Base-by-base conservation (phyloP, 1,139 yeast species). In the Kluyveromyces sp. region DNA sequence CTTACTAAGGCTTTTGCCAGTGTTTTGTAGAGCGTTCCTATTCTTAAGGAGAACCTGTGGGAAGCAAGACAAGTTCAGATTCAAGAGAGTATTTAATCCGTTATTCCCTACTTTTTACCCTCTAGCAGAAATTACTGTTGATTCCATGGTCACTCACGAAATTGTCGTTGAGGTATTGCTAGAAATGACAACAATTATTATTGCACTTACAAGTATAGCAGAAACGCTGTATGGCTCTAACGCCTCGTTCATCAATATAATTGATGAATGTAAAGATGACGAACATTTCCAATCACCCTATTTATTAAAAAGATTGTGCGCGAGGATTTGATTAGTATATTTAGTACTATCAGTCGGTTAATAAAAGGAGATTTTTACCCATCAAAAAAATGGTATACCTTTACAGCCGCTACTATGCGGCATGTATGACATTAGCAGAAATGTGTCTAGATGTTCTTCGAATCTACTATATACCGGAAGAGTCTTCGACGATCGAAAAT, bases 81-180 rank as follows among this genome's bases (percentile, higher is more conserved):
- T 81, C 30, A 81, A 76, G 62, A 77, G 87, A 66, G 73, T 78
- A 0, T 83, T 79, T 57, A 79, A 87, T 0, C 70, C 71, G 35
- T 65, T 88, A 34, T 88, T 87, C 69, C 95, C 95, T 4, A 72
- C 73, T 25, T 67, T 68, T 15, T 78, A 75, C 58, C 95, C 96
- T 25, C 82, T 83, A 59, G 68, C 68, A 46, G 81, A 80, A 39
- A 61, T 74, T 39, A 80, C 92, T 1, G 75, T 85, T 56, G 96
- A 87, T 60, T 82, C 95, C 0, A 72, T 81, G 44, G 86, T 86
- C 27, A 78, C 79, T 53, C 87, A 83, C 53, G 86, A 81, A 53
- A 71, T 74, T 2, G 71, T 84, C 52, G 88, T 83, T 38, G 97
- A 88, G 61, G 70, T 85, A 2, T 67, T 88, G 50, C 71, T 84